Base-by-base conservation (phyloP, 202 grass and related monocot species). In the Elaeis oleifera region DNA sequence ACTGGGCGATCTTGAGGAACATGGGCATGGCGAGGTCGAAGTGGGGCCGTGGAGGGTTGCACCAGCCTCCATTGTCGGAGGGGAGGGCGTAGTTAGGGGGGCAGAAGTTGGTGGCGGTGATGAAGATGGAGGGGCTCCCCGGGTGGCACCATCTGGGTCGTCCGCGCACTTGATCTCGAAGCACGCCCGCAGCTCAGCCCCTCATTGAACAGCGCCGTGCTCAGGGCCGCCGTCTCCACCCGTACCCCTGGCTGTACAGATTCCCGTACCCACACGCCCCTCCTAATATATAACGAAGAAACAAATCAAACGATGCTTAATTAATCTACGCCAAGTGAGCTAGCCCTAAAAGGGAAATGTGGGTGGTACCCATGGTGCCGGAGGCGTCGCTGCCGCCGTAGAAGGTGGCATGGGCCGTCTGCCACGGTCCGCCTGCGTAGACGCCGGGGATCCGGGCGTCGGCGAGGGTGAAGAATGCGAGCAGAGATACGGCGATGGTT, bases 71-170 rank as follows among this genome's bases (percentile, higher is more conserved):
- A 49, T 89, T 53, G 51, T 86, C 64, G 23, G 70, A 85, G 17
- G 81, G 59, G 0, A 82, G 78, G 0, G 63, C 81, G n/a, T 70
- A 89, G 57, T 89, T 89, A 18, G 86, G 62, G 4, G 86, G 86
- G 56, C 86, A 89, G 49, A 89, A 78, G 50, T 89, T 89, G 71
- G 86, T 90, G 63, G 81, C 81, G 0, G 86, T 74, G 3, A 90
- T 74, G 24, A 71, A 6, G 68, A 84, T 84, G 23, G 81, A 78
- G 3, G 75, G 64, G 44, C 65, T 78, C 44, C 81, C 74, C 20
- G 26, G 48, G 24, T 71, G 70, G 71, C 81, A 84, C 70, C 64
- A 75, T 5, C 52, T 49, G 1, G 80, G 18, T 84, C 81, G 3
- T 66, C 58, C 60, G 54, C 59, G 54, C 81, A 84, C 54, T 74